Percentiles rank a stretch among this genome's conserved stretches.
These are phyloP conservation scores for Pseudopithomyces maydicus DNA, from an alignment of 2,329 filamentous ascomycete species.

Conservation along the genomic window DNA sequence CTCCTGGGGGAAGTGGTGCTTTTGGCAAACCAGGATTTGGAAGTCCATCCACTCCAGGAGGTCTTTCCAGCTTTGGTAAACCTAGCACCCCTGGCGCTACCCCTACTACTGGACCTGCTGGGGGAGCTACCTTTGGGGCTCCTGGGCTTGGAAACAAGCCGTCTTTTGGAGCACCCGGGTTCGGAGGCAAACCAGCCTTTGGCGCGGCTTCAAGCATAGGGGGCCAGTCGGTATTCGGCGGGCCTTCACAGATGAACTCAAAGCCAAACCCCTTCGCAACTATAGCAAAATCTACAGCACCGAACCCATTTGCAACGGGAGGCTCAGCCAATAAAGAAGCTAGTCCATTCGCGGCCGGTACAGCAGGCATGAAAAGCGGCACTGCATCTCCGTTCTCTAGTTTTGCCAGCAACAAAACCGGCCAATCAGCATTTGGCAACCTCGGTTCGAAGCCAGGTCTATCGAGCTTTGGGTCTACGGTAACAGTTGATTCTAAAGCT, in stretches of 20 bases:
- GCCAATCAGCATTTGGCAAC: slow-evolving; percentile 35
- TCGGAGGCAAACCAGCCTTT: slow-evolving; percentile 14
- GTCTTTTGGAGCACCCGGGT: slow-evolving; percentile 19
- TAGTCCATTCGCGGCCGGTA: slow-evolving; percentile 41
- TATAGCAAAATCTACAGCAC: not conserved
- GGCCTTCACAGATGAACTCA: slow-evolving; percentile 14
- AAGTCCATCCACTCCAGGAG: slow-evolving; percentile 23
- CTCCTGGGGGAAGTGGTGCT: slow-evolving; percentile 12
- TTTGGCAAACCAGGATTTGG: slow-evolving; percentile 29
- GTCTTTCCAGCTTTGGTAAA: slow-evolving; percentile 22
- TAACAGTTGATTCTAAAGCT: slow-evolving; percentile 38
- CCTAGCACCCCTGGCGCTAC: slow-evolving; percentile 21
- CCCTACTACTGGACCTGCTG: slow-evolving; percentile 33
- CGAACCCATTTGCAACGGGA: not conserved
- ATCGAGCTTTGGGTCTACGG: slow-evolving; percentile 48
- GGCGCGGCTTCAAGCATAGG: slow-evolving; percentile 20
- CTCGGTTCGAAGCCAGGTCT: slow-evolving; percentile 27
- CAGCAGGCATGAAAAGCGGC: slow-evolving; percentile 33
- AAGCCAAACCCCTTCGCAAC: not conserved
- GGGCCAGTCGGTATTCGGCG: slow-evolving; percentile 13
- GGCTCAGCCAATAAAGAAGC: slow-evolving; percentile 25
- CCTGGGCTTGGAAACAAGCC: not conserved
- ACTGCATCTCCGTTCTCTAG: slow-evolving; percentile 35
- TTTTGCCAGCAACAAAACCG: slow-evolving; percentile 27
- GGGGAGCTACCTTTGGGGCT: slow-evolving; percentile 9